Base-by-base conservation (phyloP, 345 rosid genomes). In the Lenwebbia sp. region DNA sequence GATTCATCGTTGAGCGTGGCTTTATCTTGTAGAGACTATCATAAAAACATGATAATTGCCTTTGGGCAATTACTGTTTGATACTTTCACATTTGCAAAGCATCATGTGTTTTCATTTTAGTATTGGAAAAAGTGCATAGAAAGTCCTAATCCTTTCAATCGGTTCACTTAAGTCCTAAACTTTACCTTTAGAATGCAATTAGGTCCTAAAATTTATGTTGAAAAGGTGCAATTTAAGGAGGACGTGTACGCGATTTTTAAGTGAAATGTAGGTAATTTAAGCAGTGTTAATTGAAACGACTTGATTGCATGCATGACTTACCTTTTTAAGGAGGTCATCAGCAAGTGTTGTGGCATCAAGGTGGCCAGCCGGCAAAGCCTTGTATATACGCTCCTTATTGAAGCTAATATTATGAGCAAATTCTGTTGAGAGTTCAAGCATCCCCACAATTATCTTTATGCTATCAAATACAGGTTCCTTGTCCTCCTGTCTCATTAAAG, bases 311-410 rank as follows among this genome's bases (percentile, higher is more conserved):
- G 74, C 62, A 86, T 28, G 74, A 84, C 92, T 88, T 93, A 89
- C 99, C 98, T 96, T 97, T 84, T 92, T 92, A 56, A 97, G 98
- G 26, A 96, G 98, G 90, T 97, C 96, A 90, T 96, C 99, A 1
- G 99, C 99, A 10, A 96, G 96, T 54, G 98, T 96, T 55, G 99
- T 97, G 44, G 99, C 99, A 88, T 97, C 99, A 70, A 97, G 98
- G 88, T 94, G 92, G 84, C 99, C 99, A 12, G 98, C 97, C 0
- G 98, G 99, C 82, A 97, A 92, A 86, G 96, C 92, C 90, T 88
- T 93, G 85, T 87, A 91, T 86, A 97, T 94, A 88, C 93, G 94
- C 52, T 92, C 91, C 85, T 75, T 55, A 83, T 96, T 97, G 87
- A 94, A 97, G 30, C 95, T 89, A 49, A 97, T 94, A 86, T 97